Evolutionary conservation across 352 stramenopile species (phyloP).

Genomic region (Phytophthora sansomeana): DNA sequence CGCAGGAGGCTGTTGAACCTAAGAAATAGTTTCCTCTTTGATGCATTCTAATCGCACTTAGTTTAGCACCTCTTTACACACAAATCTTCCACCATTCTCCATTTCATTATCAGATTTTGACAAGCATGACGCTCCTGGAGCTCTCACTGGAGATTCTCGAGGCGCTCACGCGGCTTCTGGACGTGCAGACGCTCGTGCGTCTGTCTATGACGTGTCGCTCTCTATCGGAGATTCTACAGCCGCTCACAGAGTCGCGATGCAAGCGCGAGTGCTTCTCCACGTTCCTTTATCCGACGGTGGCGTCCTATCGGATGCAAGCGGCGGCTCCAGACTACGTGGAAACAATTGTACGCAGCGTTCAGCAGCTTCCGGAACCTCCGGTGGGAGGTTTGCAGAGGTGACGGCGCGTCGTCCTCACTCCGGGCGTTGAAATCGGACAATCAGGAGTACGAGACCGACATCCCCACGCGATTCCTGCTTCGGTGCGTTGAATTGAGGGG

Average conservation of each 20-base stretch:
- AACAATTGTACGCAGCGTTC: slow-evolving; percentile 63
- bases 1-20: slow-evolving; percentile 18
- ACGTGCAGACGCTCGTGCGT: slow-evolving; percentile 51
- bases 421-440: slow-evolving; percentile 73
- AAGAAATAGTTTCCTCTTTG: slow-evolving; percentile 25
- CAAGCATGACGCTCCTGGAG: slow-evolving; percentile 22
- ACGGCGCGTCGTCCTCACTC: slow-evolving; percentile 60
- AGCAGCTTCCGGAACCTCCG: slow-evolving; percentile 41
- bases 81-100: slow-evolving; percentile 11
- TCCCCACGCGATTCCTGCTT: slow-evolving; percentile 47
- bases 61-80: background rate
- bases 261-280: slow-evolving; percentile 73
- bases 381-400: slow-evolving; percentile 51
- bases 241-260: slow-evolving; percentile 47
- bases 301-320: slow-evolving; percentile 69
- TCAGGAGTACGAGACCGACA: slow-evolving; percentile 68
- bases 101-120: slow-evolving; percentile 10
- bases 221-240: slow-evolving; percentile 13
- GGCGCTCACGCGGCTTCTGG: slow-evolving; percentile 37
- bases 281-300: slow-evolving; percentile 68
- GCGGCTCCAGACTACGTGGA: slow-evolving; percentile 68
- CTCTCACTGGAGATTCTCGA: slow-evolving; percentile 53
- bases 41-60: background rate
- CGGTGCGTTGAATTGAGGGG: slow-evolving; percentile 30
- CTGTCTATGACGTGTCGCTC: slow-evolving; percentile 40